Conservation (phyloP, 73 alveolate genomes). For the Paramecium bursaria region DNA sequence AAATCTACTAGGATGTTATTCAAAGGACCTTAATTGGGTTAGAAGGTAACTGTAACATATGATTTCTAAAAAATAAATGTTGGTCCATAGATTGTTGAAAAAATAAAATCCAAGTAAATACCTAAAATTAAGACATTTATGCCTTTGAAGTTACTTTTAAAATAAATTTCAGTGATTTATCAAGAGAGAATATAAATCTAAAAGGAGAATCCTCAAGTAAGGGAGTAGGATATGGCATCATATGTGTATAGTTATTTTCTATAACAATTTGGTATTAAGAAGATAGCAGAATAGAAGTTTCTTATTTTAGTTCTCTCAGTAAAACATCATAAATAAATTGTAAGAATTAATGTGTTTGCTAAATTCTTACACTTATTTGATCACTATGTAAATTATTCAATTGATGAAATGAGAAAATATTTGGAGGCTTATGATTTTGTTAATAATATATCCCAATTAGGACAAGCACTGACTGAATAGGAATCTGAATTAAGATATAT, state of each 20-base stretch:
- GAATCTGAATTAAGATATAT: conserved; percentile 59
- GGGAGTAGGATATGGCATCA: conserved; percentile 60
- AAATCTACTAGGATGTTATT: no score
- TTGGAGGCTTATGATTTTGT: conserved; percentile 66
- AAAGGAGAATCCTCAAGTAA: conserved; percentile 4
- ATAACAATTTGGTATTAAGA: conserved; percentile 62
- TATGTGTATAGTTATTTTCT: conserved; percentile 50
- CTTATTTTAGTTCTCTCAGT: conserved; percentile 60
- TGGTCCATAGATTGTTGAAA: conserved; percentile 49
- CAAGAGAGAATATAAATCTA: conserved; percentile 34
- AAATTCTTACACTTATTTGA: conserved; percentile 65
- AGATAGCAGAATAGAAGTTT: conserved; percentile 67
- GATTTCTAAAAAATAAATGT: conserved; percentile 50
- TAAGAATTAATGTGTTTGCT: conserved; percentile 65
- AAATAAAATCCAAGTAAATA: conserved; percentile 38
- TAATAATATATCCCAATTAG: conserved; percentile 36
- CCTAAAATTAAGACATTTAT: conserved; percentile 44
- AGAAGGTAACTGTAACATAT: conserved; percentile 28
- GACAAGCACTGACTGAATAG: background rate
- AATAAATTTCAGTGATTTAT: conserved; percentile 35
- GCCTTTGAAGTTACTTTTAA: conserved; percentile 53
- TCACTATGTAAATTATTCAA: conserved; percentile 46
- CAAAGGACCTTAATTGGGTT: conserved; percentile 59
- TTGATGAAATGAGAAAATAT: conserved; percentile 67
- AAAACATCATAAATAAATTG: conserved; percentile 45